Percentiles rank a stretch among this genome's conserved stretches.
These are phyloP conservation scores for Alternaria triticina DNA, from an alignment of 2,329 filamentous ascomycete species.

Conservation along the genomic window DNA sequence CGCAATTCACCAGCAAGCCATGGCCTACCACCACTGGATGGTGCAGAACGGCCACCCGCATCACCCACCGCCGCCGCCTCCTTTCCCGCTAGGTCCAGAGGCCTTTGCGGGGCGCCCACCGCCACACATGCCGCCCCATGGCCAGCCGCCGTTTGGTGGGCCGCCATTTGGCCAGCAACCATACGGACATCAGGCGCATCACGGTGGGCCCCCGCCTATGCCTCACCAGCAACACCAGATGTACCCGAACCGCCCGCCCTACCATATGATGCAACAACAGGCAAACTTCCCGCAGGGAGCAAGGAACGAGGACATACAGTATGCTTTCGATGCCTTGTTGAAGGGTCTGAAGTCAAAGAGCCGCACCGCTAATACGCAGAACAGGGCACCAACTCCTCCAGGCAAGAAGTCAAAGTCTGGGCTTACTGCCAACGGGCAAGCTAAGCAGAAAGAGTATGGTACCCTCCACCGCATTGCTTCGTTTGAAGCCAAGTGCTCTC, in stretches of 20 bases:
- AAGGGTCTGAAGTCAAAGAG: slow-evolving; percentile 15
- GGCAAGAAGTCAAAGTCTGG: slow-evolving; percentile 20
- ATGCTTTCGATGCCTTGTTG: slow-evolving; percentile 24
- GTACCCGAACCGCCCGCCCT: slow-evolving; percentile 19
- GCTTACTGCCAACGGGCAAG: slow-evolving; percentile 16
- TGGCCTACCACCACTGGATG: slow-evolving; percentile 30
- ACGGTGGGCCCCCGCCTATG: slow-evolving; percentile 1
- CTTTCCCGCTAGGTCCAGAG: slow-evolving; percentile 2
- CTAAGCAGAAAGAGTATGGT: slow-evolving; percentile 27
- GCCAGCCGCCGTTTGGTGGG: background rate
- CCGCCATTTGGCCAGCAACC: slow-evolving; percentile 5
- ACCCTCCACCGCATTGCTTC: slow-evolving; percentile 14
- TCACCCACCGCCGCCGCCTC: slow-evolving; percentile 12
- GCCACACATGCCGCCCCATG: slow-evolving; percentile 7
- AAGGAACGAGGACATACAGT: slow-evolving; percentile 27
- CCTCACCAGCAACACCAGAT: slow-evolving; percentile 11
- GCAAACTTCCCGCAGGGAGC: slow-evolving; percentile 12
- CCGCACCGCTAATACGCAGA: slow-evolving; percentile 17
- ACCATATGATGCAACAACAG: slow-evolving; percentile 21
- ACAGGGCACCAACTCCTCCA: slow-evolving; percentile 25
- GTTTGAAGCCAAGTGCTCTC: background rate
- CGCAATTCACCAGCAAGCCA: slow-evolving; percentile 21
- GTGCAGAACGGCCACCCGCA: slow-evolving; percentile 18
- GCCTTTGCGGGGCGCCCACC: slow-evolving; percentile 4
- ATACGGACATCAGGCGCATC: slow-evolving; percentile 7